Conservation (phyloP, 345 rosid genomes). For the Turritis glabra region DNA sequence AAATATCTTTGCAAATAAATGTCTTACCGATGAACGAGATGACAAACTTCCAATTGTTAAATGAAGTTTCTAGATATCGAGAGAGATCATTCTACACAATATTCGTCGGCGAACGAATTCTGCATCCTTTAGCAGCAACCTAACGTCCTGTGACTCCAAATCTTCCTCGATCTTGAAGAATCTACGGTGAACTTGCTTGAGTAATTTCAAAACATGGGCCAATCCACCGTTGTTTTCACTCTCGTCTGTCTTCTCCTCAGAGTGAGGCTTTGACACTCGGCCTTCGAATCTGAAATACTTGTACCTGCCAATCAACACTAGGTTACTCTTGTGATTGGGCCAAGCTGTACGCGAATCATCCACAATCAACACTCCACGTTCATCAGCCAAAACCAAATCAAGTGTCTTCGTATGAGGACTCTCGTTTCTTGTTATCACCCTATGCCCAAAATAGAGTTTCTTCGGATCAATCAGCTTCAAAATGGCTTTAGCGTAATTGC, state of each 20-base stretch:
- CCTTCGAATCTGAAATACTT: constrained; percentile 47
- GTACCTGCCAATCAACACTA: constrained; percentile 43
- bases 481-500: not conserved
- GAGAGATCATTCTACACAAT: not conserved
- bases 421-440: constrained; percentile 25
- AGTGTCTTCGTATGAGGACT: constrained; percentile 18
- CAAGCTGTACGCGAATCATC: constrained; percentile 22
- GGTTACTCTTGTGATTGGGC: constrained; percentile 17
- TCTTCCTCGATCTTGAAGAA: constrained; percentile 23
- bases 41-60: not conserved
- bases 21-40: not conserved
- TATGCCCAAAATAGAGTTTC: constrained; percentile 2
- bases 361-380: constrained; percentile 21
- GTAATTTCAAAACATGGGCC: constrained; percentile 45
- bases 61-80: not conserved
- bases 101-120: not conserved
- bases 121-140: constrained; percentile 20
- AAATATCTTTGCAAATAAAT: not conserved
- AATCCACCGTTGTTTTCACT: constrained; percentile 40
- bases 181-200: constrained; percentile 5
- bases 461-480: constrained; percentile 28
- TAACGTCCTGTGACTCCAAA: constrained; percentile 20
- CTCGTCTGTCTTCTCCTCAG: constrained; percentile 51
- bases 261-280: constrained; percentile 35
- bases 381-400: constrained; percentile 31